Base-by-base conservation (phyloP, 208 protist genomes). In the Tritrichomonas musculus region DNA sequence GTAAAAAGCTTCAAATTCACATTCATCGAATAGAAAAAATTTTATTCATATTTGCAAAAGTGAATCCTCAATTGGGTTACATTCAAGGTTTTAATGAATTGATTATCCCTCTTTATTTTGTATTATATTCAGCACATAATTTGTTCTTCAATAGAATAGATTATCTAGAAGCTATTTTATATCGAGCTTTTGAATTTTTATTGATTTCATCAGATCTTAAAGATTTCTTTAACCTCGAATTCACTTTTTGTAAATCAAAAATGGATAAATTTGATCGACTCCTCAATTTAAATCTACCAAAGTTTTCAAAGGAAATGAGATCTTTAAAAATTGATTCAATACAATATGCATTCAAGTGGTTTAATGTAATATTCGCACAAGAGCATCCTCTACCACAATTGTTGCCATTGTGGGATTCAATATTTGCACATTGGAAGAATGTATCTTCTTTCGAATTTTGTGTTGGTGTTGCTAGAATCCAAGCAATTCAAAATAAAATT, bases 11-110 rank as follows among this genome's bases (percentile, higher is more conserved):
- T n/a, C n/a, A n/a, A n/a, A n/a, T n/a, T n/a, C n/a, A n/a, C n/a
- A n/a, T n/a, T n/a, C n/a, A n/a, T n/a, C 44, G 77, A 39, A 4
- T 88, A 2, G 47, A 88, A 30, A 53, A 47, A 39, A 88, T 88
- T 39, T 39, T 88, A 20, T 88, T 57, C 39, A 47, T 88, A 13
- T 88, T 88, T 17, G 77, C 25, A 50, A 53, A 9, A 30, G 17
- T 33, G 39, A 88, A 88, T 57, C 47, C 47, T 33, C 8, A 3
- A 9, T 53, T 82, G 0, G 33, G n/a, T 14, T 88, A 88, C 77
- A 88, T 88, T 20, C 77, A 88, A 57, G 77, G 77, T 36, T 88
- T 57, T 36, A 53, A 88, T 30, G 77, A 88, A 20, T 36, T 88
- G 1, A 20, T 88, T 17, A 27, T 88, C 8, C 77, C 77, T 13